Percentiles rank a stretch among this genome's conserved stretches.
Conservation (phyloP, 306 rosid genomes). For the Hippophae gyantsensis region DNA sequence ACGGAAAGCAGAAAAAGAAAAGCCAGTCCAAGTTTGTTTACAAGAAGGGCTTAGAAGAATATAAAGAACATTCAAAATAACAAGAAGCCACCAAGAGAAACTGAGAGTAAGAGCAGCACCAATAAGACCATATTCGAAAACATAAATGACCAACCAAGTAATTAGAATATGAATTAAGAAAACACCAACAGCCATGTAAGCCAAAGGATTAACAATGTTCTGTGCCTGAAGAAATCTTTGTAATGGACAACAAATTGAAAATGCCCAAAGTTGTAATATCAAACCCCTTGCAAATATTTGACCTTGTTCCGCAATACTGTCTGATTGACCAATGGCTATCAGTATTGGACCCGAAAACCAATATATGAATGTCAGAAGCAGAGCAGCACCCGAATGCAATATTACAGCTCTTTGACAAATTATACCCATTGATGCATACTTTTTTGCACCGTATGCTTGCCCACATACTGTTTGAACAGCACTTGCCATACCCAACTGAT, state of each 20-base stretch:
- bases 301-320: conserved; percentile 37
- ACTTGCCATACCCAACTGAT: conserved; percentile 62
- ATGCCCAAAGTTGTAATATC: conserved; percentile 59
- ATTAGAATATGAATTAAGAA: conserved; percentile 42
- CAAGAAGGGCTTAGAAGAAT: conserved; percentile 55
- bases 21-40: conserved; percentile 67
- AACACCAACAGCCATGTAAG: conserved; percentile 55
- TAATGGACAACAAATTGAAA: conserved; percentile 58
- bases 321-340: conserved; percentile 34
- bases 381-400: conserved; percentile 53
- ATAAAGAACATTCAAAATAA: conserved; percentile 31
- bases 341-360: conserved; percentile 55
- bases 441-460: conserved; percentile 63
- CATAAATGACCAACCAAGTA: conserved; percentile 44
- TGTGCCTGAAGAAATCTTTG: conserved; percentile 81
- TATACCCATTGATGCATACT: conserved; percentile 39
- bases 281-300: conserved; percentile 48
- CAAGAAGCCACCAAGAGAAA: conserved; percentile 70
- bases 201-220: conserved; percentile 66
- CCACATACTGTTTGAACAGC: conserved; percentile 78
- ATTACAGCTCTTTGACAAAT: conserved; percentile 51
- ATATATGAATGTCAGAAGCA: conserved; percentile 46
- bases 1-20: conserved; percentile 33
- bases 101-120: conserved; percentile 62
- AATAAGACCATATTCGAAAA: conserved; percentile 33